A percentile compares a stretch with the other conserved stretches of the same genome.
Evolutionary conservation across 495 filamentous ascomycete genomes (phyloP).

Genomic region (Darksidea phi): DNA sequence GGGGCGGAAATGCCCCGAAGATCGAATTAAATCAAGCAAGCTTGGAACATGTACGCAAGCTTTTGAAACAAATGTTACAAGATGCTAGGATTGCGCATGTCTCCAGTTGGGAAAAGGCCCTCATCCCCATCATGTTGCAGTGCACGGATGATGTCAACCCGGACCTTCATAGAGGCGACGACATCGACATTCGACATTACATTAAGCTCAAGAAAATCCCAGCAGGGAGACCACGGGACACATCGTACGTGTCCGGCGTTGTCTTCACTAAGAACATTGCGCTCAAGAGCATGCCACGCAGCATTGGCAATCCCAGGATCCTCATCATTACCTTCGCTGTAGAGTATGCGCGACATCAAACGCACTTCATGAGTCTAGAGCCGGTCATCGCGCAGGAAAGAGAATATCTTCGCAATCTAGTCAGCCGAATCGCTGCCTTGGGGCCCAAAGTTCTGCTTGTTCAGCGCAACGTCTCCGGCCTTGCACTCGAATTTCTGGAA

Average conservation of each 20-base stretch:
- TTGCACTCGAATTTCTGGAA: conserved; percentile 82
- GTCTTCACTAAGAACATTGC: conserved; percentile 97
- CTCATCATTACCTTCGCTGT: conserved; percentile 93
- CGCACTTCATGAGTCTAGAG: conserved; percentile 97
- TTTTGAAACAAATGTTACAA: conserved; percentile 77
- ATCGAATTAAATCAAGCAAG: conserved; percentile 84
- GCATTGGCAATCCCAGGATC: conserved; percentile 78
- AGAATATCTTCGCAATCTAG: conserved; percentile 89
- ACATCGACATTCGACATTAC: conserved; percentile 98
- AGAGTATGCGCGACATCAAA: conserved; percentile 91
- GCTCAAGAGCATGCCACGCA: conserved; percentile 90
- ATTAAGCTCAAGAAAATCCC: conserved; percentile 96
- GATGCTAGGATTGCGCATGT: conserved; percentile 72
- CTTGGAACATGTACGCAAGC: conserved; percentile 78
- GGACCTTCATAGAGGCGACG: conserved; percentile 81
- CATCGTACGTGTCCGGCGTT: conserved; percentile 88
- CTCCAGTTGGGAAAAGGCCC: conserved; percentile 81
- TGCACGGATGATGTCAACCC: conserved; percentile 95
- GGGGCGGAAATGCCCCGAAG: conserved; percentile 67
- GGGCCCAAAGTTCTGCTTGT: conserved; percentile 82
- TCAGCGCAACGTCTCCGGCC: conserved; percentile 83
- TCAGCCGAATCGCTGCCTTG: conserved; percentile 85
- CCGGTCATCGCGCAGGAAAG: conserved; percentile 96
- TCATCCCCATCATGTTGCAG: conserved; percentile 86
- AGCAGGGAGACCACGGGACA: conserved; percentile 85